These are phyloP conservation scores for Stipa capillata DNA, from an alignment of 176 grass and related monocot species.

Conservation along the genomic window DNA sequence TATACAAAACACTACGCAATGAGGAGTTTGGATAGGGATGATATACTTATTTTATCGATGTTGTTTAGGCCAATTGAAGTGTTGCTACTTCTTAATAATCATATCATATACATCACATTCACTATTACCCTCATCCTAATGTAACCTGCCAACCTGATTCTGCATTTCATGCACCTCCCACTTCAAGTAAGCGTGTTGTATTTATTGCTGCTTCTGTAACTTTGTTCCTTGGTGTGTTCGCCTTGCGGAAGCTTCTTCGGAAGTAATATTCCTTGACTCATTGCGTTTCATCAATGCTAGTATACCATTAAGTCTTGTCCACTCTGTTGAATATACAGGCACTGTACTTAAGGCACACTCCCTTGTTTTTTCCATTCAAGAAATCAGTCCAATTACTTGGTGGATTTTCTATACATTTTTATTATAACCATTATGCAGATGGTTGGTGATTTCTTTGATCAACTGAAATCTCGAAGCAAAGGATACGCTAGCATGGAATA, in stretches of 20 bases:
- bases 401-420: slow-evolving; percentile 10
- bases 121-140: neutral
- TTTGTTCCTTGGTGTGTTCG: neutral
- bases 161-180: neutral
- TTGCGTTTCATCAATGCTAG: neutral
- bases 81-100: neutral
- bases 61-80: neutral
- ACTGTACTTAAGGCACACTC: neutral
- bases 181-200: neutral
- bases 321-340: slow-evolving; percentile 2
- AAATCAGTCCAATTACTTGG: neutral
- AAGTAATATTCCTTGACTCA: neutral
- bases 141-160: slow-evolving; percentile 2
- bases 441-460: slow-evolving; percentile 99
- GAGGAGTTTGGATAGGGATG: slow-evolving; percentile 6
- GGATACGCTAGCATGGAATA: slow-evolving; percentile 99
- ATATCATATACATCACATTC: neutral
- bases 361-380: neutral
- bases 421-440: slow-evolving; percentile 47
- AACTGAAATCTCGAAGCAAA: slow-evolving; percentile 95
- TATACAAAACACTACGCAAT: neutral
- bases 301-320: neutral
- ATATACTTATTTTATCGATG: neutral
- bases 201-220: neutral
- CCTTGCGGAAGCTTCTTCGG: neutral